Base-by-base conservation (phyloP, 306 rosid genomes). In the Quercus gilva region DNA sequence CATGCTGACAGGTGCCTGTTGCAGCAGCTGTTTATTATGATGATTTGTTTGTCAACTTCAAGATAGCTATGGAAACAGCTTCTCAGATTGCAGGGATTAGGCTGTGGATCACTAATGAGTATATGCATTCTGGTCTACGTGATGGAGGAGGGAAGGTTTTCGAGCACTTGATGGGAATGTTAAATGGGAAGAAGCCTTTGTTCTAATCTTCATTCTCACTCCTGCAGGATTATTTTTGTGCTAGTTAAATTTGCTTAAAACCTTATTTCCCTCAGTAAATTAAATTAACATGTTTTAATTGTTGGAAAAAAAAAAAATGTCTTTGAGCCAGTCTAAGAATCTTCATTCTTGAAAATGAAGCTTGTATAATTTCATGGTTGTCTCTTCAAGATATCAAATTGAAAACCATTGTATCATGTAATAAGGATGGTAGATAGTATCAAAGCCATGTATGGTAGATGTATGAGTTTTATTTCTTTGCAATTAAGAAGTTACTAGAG, bases 111-210 rank as follows among this genome's bases (percentile, higher is more conserved):
- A 93, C 94, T 13, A 95, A 93, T 5, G 98, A 95, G 82, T 93
- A 81, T 82, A 91, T 93, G 99, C 99, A 93, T 90, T 95, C 99
- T 68, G 99, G 99, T 75, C 84, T 95, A 74, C 94, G 96, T 2
- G 98, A 95, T 69, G 89, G 73, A 7, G 96, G 99, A 75, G 75
- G 78, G 69, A 92, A 88, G 73, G 96, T 95, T 79, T 82, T 93
- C 13, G 97, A 93, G 81, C 97, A 91, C 77, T 88, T 95, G 92
- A 29, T 93, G 85, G 97, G 90, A 79, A 84, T 93, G 87, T 83
- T 95, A 58, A 86, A 87, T 73, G 99, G 98, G 60, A 93, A 82
- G 89, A 95, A 88, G 83, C 98, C 99, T 78, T 84, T 95, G 52
- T 94, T 94, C 85, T 92, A 88, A 92, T 80, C 79, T 58, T 18